Percentiles rank a stretch among this genome's conserved stretches.
Evolutionary conservation across 306 rosid genomes (phyloP).

Genomic region (Oxytropis ochrocephala): DNA sequence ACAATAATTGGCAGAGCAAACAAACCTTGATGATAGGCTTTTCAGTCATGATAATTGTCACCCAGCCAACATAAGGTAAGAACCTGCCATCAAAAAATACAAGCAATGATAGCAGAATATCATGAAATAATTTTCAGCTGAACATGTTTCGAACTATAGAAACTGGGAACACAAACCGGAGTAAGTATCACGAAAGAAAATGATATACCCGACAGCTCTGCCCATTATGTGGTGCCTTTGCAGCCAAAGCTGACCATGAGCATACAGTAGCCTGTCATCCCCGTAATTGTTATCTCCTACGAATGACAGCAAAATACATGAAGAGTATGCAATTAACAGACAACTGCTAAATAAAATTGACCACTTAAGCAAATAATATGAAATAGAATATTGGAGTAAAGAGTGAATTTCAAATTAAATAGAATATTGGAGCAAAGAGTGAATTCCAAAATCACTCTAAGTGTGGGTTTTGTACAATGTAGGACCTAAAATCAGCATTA

Average conservation of each 20-base stretch:
- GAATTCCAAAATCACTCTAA: neutral
- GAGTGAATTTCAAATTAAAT: neutral
- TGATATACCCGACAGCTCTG: conserved; percentile 81
- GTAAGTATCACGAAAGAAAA: conserved; percentile 8
- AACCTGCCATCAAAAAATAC: conserved; percentile 44
- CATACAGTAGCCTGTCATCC: conserved; percentile 89
- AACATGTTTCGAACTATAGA: neutral
- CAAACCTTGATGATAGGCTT: conserved; percentile 90
- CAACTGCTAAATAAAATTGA: neutral
- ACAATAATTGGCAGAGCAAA: neutral
- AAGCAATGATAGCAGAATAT: conserved; percentile 1
- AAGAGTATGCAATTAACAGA: neutral
- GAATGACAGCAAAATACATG: neutral
- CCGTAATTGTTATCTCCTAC: conserved; percentile 88
- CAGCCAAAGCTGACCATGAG: conserved; percentile 92
- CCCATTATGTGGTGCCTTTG: conserved; percentile 93
- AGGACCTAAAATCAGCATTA: neutral
- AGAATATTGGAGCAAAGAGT: neutral
- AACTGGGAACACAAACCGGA: neutral
- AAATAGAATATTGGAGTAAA: neutral
- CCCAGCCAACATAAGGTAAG: conserved; percentile 96
- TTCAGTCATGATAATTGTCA: conserved; percentile 90
- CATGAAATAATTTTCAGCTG: neutral
- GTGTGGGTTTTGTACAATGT: neutral
- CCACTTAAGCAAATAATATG: neutral